These are phyloP conservation scores for Starmera dryadoides DNA, from an alignment of 805 yeast genomes.

Conservation along the genomic window DNA sequence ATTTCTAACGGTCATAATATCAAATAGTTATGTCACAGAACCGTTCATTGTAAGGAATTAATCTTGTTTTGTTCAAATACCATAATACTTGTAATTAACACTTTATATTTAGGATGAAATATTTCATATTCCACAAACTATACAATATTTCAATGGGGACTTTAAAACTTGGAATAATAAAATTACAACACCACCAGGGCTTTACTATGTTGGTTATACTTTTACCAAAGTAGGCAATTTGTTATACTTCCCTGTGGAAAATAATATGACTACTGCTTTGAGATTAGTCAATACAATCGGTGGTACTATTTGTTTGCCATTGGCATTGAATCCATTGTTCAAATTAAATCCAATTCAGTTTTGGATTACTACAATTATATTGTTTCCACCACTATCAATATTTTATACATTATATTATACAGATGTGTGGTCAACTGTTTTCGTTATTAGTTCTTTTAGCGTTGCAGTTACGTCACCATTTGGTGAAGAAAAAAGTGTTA, in stretches of 20 bases:
- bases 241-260: conserved; percentile 18
- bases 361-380: conserved; percentile 34
- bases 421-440: conserved; percentile 83
- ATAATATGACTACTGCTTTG: conserved; percentile 31
- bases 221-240: conserved; percentile 21
- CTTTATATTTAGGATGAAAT: conserved; percentile 49
- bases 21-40: conserved; percentile 22
- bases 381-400: conserved; percentile 67
- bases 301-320: conserved; percentile 48
- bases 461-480: conserved; percentile 33
- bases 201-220: conserved; percentile 46
- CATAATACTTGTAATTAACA: not conserved
- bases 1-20: conserved; percentile 20
- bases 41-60: conserved; percentile 22
- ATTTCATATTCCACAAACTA: conserved; percentile 80
- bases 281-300: conserved; percentile 62
- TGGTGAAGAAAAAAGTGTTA: conserved; percentile 26
- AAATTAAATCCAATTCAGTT: conserved; percentile 34
- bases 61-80: not conserved
- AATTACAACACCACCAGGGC: conserved; percentile 95
- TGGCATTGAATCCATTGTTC: conserved; percentile 31
- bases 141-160: conserved; percentile 52
- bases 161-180: conserved; percentile 77
- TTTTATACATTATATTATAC: conserved; percentile 82
- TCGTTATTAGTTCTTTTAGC: conserved; percentile 51